Conservation (phyloP, 2,329 filamentous ascomycete species). For the Xenoacremonium recifei region DNA sequence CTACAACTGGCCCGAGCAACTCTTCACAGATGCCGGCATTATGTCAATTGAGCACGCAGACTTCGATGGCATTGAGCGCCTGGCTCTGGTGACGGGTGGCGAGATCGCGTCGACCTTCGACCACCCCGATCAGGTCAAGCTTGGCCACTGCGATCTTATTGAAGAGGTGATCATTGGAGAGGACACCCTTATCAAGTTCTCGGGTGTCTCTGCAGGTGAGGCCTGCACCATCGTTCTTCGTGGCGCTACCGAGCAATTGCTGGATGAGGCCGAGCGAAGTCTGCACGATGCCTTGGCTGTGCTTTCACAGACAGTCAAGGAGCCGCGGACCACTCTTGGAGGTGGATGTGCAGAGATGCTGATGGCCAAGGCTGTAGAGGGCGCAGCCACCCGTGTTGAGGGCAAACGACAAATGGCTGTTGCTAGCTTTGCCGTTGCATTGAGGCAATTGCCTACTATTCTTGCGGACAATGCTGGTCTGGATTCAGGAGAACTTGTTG, state of each 20-base stretch:
- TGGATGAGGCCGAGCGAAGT: constrained; percentile 95
- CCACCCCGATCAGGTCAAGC: constrained; percentile 94
- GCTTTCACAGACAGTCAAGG: constrained; percentile 91
- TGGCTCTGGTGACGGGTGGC: constrained; percentile 92
- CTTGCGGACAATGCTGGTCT: constrained; percentile 96
- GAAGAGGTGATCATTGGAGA: constrained; percentile 99
- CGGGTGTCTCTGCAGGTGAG: constrained; percentile 87
- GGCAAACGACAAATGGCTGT: constrained; percentile 97
- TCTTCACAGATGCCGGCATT: constrained; percentile 96
- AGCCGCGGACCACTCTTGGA: constrained; percentile 90
- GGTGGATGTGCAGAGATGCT: constrained; percentile 98
- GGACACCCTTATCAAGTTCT: constrained; percentile 96
- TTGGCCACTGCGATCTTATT: constrained; percentile 91
- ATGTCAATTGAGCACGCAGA: constrained; percentile 98
- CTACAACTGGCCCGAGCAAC: constrained; percentile 99
- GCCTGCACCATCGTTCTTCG: constrained; percentile 97
- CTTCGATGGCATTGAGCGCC: constrained; percentile 94
- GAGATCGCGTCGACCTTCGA: constrained; percentile 98
- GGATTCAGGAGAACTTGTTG: constrained; percentile 91
- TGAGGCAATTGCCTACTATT: constrained; percentile 93
- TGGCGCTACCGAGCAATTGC: constrained; percentile 92
- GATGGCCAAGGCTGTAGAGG: constrained; percentile 97
- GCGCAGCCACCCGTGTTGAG: constrained; percentile 87
- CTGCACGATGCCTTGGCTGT: constrained; percentile 95
- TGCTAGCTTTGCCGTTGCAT: constrained; percentile 80